Evolutionary conservation across 805 yeast species (phyloP).

Genomic region (Starmerella sp.): DNA sequence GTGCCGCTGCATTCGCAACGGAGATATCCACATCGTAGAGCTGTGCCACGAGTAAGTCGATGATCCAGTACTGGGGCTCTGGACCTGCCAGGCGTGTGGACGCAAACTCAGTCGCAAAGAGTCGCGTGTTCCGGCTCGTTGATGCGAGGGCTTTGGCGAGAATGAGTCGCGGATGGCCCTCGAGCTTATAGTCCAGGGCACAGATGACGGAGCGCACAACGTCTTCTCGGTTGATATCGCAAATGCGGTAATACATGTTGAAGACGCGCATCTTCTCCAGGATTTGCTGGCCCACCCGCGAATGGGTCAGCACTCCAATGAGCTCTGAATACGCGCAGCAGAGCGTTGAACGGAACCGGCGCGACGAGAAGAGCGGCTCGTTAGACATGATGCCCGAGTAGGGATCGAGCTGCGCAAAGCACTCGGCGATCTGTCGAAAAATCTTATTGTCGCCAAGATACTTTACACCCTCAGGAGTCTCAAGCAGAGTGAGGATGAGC

Average conservation of each 20-base stretch:
- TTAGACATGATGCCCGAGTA: constrained; percentile 59
- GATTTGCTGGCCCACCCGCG: constrained; percentile 51
- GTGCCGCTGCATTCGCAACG: constrained; percentile 48
- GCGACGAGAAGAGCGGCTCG: constrained; percentile 61
- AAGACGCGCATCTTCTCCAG: constrained; percentile 77
- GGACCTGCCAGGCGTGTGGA: constrained; percentile 7
- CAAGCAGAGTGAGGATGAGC: constrained; percentile 53
- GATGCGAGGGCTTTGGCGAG: constrained; percentile 53
- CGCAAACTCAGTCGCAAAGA: constrained; percentile 47
- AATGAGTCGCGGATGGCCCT: constrained; percentile 58
- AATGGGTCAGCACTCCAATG: constrained; percentile 58
- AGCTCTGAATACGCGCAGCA: constrained; percentile 69
- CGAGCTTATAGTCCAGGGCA: constrained; percentile 47
- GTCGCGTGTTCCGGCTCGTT: constrained; percentile 41
- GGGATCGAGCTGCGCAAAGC: constrained; percentile 76
- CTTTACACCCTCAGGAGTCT: constrained; percentile 53
- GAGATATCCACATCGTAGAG: constrained; percentile 53
- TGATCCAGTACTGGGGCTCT: constrained; percentile 34
- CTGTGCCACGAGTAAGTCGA: constrained; percentile 50
- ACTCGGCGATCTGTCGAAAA: constrained; percentile 78
- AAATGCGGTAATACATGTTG: constrained; percentile 58
- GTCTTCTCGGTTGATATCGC: constrained; percentile 26
- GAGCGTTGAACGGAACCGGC: constrained; percentile 49
- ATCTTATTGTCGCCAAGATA: constrained; percentile 57
- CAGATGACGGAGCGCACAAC: constrained; percentile 37